phyloP scores from a whole-genome alignment of 306 rosid genomes.

The Ormosia semicastrata region DNA sequence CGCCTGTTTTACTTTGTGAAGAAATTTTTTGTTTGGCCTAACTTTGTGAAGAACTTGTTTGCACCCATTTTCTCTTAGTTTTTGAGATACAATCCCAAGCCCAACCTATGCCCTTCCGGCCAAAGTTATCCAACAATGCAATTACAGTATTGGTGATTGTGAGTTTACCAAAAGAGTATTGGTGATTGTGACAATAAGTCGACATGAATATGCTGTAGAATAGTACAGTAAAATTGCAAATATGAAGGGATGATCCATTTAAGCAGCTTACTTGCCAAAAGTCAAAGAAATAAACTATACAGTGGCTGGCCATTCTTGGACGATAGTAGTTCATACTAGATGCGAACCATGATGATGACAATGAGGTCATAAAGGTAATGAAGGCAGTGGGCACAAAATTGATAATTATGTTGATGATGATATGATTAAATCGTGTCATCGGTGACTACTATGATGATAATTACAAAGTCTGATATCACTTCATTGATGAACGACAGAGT shows the following conservation, averaged over 20 bases:
- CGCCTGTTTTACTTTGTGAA: no score
- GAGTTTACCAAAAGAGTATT: no score
- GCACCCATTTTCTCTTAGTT: no score
- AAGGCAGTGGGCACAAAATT: not conserved
- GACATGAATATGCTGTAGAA: not conserved
- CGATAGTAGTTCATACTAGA: not conserved
- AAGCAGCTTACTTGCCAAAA: slow-evolving; percentile 6
- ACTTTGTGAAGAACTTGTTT: no score
- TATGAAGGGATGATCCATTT: not conserved
- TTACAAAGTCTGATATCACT: not conserved
- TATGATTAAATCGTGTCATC: not conserved
- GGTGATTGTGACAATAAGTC: not conserved
- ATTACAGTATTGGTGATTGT: no score
- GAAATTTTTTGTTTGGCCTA: no score
- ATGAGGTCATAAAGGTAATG: not conserved
- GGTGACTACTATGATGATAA: not conserved
- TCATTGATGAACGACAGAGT: not conserved
- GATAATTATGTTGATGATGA: not conserved
- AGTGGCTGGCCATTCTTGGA: not conserved
- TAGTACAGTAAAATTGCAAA: not conserved
- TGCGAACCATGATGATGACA: not conserved
- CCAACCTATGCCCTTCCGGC: no score
- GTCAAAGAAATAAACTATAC: not conserved
- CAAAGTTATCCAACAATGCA: no score
- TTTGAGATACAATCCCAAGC: no score